Evolutionary conservation across 2,329 filamentous ascomycete species (phyloP).

Genomic region (Alternaria conjuncta): DNA sequence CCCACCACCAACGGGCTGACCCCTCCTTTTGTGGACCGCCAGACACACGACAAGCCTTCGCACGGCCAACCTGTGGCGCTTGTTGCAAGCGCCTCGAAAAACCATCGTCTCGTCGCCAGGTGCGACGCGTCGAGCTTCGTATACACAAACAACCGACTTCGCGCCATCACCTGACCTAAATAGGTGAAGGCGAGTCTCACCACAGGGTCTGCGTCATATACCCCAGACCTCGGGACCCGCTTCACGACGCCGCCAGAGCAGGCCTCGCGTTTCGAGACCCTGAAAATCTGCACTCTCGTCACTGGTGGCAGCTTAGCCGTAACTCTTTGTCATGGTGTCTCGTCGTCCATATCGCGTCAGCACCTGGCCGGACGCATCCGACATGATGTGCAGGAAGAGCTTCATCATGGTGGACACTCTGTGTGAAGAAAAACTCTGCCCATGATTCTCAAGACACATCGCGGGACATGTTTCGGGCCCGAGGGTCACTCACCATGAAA

Average conservation of each 20-base stretch:
- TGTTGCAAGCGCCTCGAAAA: constrained; percentile 28
- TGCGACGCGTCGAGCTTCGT: constrained; percentile 37
- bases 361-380: constrained; percentile 24
- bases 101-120: constrained; percentile 37
- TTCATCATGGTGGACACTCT: constrained; percentile 3
- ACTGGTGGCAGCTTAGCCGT: constrained; percentile 25
- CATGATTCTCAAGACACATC: not conserved
- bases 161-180: constrained; percentile 44
- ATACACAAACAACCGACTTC: constrained; percentile 44
- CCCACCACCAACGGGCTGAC: constrained; percentile 43
- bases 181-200: constrained; percentile 7
- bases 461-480: constrained; percentile 3
- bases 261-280: constrained; percentile 40
- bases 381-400: constrained; percentile 8
- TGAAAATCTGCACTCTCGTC: constrained; percentile 27
- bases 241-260: constrained; percentile 35
- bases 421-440: constrained; percentile 7
- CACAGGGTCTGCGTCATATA: constrained; percentile 16
- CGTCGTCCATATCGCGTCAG: constrained; percentile 1
- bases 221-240: constrained; percentile 26
- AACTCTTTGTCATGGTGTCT: constrained; percentile 20
- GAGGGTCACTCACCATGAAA: constrained; percentile 12
- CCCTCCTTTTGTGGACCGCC: constrained; percentile 43
- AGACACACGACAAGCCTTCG: constrained; percentile 11
- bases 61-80: constrained; percentile 36